Conservation (phyloP, 1,139 yeast species). For the Blastobotrys buckinghamii region DNA sequence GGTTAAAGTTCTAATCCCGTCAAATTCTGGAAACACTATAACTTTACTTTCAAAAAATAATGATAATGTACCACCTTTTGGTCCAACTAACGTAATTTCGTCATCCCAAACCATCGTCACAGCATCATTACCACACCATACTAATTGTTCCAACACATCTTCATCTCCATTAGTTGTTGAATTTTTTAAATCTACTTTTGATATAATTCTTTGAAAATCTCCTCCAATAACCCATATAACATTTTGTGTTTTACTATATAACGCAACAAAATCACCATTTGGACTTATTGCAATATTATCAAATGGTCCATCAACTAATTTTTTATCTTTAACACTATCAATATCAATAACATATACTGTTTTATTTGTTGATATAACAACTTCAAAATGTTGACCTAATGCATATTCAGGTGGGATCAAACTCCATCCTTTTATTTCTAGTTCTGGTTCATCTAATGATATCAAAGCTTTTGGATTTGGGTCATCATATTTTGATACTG, state of each 20-base stretch:
- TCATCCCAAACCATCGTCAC: slow-evolving; percentile 55
- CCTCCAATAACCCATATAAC: slow-evolving; percentile 50
- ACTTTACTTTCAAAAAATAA: slow-evolving; percentile 41
- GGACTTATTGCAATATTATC: slow-evolving; percentile 50
- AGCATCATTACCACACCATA: slow-evolving; percentile 88
- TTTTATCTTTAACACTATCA: slow-evolving; percentile 2
- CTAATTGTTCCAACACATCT: slow-evolving; percentile 40
- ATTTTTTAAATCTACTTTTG: slow-evolving; percentile 38
- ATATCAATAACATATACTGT: slow-evolving; percentile 5
- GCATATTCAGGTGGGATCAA: slow-evolving; percentile 30
- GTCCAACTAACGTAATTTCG: slow-evolving; percentile 66
- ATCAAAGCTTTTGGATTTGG: slow-evolving; percentile 30
- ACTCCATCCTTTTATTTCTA: slow-evolving; percentile 30
- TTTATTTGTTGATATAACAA: slow-evolving; percentile 27
- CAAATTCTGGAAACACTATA: slow-evolving; percentile 47
- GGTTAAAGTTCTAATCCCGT: slow-evolving; percentile 68
- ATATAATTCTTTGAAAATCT: slow-evolving; percentile 46
- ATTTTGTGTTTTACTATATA: slow-evolving; percentile 41
- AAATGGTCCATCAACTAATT: slow-evolving; percentile 49
- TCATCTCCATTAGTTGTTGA: slow-evolving; percentile 20
- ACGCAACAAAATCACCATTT: slow-evolving; percentile 54
- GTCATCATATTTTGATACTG: slow-evolving; percentile 30
- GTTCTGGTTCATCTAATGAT: slow-evolving; percentile 7
- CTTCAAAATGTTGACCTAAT: slow-evolving; percentile 31
- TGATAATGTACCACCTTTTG: slow-evolving; percentile 52